Percentiles rank a stretch among this genome's conserved stretches.
Conservation (phyloP, 1,284 basidiomycete genomes). For the Apiotrichum laibachii region DNA sequence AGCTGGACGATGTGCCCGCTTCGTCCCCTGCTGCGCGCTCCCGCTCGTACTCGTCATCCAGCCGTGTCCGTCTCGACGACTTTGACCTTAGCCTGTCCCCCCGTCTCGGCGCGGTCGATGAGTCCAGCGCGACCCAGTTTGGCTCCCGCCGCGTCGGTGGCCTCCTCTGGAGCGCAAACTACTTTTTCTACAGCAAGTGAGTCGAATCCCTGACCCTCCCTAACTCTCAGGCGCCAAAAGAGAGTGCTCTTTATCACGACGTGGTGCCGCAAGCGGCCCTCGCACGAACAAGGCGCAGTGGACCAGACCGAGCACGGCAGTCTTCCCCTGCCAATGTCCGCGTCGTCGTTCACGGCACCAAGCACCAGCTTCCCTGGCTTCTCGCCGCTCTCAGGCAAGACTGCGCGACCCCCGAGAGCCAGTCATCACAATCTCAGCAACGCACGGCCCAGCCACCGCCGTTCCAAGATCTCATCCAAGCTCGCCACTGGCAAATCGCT, state of each 20-base stretch:
- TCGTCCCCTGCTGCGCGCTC: constrained; percentile 2
- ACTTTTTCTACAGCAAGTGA: constrained; percentile 95
- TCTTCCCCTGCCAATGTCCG: constrained; percentile 37
- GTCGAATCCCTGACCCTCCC: constrained; percentile 20
- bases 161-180: constrained; percentile 92
- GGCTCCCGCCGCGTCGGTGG: constrained; percentile 60
- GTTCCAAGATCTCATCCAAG: constrained; percentile 25
- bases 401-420: constrained; percentile 9
- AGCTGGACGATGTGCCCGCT: constrained; percentile 25
- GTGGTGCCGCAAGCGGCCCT: constrained; percentile 71
- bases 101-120: constrained; percentile 8
- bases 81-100: constrained; percentile 22
- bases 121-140: constrained; percentile 53
- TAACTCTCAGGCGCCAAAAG: constrained; percentile 59
- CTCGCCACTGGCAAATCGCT: constrained; percentile 19
- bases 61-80: constrained; percentile 58
- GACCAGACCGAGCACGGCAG: constrained; percentile 18
- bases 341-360: constrained; percentile 30
- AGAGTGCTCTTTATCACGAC: constrained; percentile 89
- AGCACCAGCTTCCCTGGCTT: constrained; percentile 17
- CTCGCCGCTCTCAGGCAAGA: constrained; percentile 12
- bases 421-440: constrained; percentile 26
- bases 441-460: constrained; percentile 25
- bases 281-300: constrained; percentile 15
- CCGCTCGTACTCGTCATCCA: not conserved